Percentiles rank a stretch among this genome's conserved stretches.
Conservation (phyloP, 305 asterid genomes). For the Fraxinus albicans region DNA sequence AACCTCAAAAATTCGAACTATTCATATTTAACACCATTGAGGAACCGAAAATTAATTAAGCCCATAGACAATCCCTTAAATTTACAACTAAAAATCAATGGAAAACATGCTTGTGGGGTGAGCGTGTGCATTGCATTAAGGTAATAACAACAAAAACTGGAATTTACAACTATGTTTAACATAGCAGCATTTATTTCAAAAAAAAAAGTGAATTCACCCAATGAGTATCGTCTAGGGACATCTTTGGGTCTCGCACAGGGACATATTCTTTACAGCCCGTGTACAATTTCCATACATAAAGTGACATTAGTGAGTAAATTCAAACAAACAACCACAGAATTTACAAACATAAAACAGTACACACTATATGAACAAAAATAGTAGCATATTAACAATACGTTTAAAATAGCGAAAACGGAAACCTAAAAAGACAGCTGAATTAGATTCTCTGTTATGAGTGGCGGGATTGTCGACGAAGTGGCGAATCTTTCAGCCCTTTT, state of each 20-base stretch:
- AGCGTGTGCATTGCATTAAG: neutral
- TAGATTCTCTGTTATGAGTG: neutral
- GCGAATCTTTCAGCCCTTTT: neutral
- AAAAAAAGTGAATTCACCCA: no score
- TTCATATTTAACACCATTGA: neutral
- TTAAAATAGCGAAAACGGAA: neutral
- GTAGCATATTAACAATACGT: neutral
- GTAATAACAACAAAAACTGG: neutral
- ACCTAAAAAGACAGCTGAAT: conserved; percentile 9
- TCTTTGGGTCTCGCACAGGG: neutral
- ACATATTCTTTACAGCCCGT: neutral
- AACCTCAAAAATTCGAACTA: neutral
- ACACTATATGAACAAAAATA: neutral
- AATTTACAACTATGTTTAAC: no score
- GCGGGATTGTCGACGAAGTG: neutral
- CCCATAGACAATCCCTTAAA: neutral
- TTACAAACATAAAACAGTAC: neutral
- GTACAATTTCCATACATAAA: neutral
- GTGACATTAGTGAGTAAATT: neutral
- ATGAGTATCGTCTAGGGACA: neutral
- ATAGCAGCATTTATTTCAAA: neutral
- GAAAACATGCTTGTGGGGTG: neutral
- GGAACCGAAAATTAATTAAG: neutral
- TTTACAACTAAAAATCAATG: neutral
- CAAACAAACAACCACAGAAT: neutral